Evolutionary conservation across 1,284 basidiomycete genomes (phyloP), one percentile per base, ranked within the genome.

Genomic region (Moesziomyces globuligerus): DNA sequence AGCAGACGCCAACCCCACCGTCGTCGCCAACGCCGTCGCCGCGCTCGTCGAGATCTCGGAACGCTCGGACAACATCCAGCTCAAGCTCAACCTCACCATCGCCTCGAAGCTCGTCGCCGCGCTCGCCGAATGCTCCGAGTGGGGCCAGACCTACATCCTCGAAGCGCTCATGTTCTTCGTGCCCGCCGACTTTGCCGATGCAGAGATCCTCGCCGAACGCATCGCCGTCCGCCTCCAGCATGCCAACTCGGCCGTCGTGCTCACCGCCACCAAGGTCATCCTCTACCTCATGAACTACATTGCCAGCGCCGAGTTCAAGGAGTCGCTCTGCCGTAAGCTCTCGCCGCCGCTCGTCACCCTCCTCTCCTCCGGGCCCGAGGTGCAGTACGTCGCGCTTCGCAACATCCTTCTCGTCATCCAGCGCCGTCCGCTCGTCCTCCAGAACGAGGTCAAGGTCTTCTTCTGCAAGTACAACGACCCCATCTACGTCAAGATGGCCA

Each of bases 381-480:
- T 99, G 1, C 96, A 98, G 87, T 99, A 98, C 84, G 94, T 98
- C 34, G 93, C 94, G 0, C 85, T 99, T 25, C 88, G 96, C 53
- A 98, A 98, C 82, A 98, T 99, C 79, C 88, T 98, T 40, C 88
- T 98, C 28, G 92, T 98, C 73, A 93, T 98, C 61, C 96, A 98
- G 84, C 88, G 96, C 56, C 87, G 96, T 48, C 94, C 95, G 8
- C 85, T 90, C 37, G 92, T 98, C 15, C 86, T 99, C 48, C 91
- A 93, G 83, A 96, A 97, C 83, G 95, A 98, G 80, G 94, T 99
- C 83, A 92, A 94, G 70, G 93, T 97, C 20, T 98, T 99, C 85
- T 99, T 98, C 85, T 98, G 94, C 90, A 98, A 98, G 84, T 98
- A 98, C 84, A 98, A 98, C 81, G 96, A 98, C 81, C 96, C 96